A percentile compares a stretch with the other conserved stretches of the same genome.
phyloP scores from a whole-genome alignment of 331 rosid genomes.

The Cydonia oblonga region DNA sequence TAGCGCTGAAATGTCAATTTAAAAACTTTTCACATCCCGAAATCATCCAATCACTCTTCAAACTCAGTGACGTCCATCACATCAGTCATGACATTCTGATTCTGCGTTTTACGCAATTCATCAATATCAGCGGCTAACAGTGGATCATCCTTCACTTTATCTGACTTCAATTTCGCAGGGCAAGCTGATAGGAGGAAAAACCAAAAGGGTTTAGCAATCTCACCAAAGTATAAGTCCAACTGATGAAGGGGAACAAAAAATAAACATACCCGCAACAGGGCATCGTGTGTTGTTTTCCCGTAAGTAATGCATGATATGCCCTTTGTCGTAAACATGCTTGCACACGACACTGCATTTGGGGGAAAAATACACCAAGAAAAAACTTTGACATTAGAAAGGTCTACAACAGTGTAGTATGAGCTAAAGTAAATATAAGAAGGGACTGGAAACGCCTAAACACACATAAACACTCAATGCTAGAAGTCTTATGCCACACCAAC shows the following conservation, averaged over 20 bases:
- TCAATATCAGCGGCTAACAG: constrained; percentile 53
- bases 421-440: not conserved
- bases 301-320: constrained; percentile 33
- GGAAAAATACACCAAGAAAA: not conserved
- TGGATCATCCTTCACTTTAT: constrained; percentile 44
- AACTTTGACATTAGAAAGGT: not conserved
- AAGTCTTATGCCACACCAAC: not conserved
- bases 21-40: not conserved
- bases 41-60: constrained; percentile 29
- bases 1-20: not conserved
- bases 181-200: constrained; percentile 46
- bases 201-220: not conserved
- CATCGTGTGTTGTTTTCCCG: constrained; percentile 31
- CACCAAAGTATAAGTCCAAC: not conserved
- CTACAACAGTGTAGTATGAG: not conserved
- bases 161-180: constrained; percentile 44
- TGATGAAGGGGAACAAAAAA: not conserved
- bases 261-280: constrained; percentile 61
- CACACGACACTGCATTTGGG: constrained; percentile 48
- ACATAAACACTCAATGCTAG: not conserved
- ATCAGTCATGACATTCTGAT: constrained; percentile 20
- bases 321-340: constrained; percentile 73
- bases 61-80: constrained; percentile 63
- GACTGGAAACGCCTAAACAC: not conserved
- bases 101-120: constrained; percentile 43